These are phyloP conservation scores for Dunaliella primolecta DNA, from an alignment of 139 green algal species.

Conservation along the genomic window DNA sequence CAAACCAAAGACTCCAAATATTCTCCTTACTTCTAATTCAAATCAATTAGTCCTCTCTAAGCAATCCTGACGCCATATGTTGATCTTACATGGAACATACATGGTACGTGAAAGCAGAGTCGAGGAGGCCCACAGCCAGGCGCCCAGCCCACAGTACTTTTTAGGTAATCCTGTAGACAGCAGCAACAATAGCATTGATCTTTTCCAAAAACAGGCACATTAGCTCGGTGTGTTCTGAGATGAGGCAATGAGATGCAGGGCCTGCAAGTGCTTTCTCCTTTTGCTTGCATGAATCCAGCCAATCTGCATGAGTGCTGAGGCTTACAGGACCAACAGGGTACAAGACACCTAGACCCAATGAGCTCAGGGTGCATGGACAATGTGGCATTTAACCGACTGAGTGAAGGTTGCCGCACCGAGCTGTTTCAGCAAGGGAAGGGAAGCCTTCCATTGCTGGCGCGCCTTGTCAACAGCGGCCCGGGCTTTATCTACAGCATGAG, in stretches of 20 bases:
- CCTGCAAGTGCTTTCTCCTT: neutral
- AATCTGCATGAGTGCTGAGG: neutral
- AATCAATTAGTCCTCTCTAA: neutral
- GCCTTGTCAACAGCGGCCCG: constrained; percentile 24
- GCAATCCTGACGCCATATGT: neutral
- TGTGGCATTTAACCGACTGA: neutral
- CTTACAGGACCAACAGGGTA: too few relatives aligned
- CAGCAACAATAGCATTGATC: too few relatives aligned
- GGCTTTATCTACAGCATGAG: constrained; percentile 27
- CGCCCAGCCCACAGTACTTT: constrained; percentile 45
- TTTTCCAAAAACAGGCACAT: too few relatives aligned
- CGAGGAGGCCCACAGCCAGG: constrained; percentile 69
- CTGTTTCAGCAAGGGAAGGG: constrained; percentile 30
- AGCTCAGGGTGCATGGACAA: neutral
- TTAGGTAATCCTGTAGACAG: constrained; percentile 41
- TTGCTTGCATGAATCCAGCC: neutral
- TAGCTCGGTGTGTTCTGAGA: neutral
- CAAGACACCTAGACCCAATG: neutral
- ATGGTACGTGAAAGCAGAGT: constrained; percentile 65
- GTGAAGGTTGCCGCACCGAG: constrained; percentile 36
- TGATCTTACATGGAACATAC: constrained; percentile 55
- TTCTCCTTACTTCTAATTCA: neutral
- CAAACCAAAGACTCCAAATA: too few relatives aligned
- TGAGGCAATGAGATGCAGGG: neutral
- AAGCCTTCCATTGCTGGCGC: constrained; percentile 28